Evolutionary conservation across 805 yeast genomes (phyloP).

Genomic region (Blastobotrys peoriensis): DNA sequence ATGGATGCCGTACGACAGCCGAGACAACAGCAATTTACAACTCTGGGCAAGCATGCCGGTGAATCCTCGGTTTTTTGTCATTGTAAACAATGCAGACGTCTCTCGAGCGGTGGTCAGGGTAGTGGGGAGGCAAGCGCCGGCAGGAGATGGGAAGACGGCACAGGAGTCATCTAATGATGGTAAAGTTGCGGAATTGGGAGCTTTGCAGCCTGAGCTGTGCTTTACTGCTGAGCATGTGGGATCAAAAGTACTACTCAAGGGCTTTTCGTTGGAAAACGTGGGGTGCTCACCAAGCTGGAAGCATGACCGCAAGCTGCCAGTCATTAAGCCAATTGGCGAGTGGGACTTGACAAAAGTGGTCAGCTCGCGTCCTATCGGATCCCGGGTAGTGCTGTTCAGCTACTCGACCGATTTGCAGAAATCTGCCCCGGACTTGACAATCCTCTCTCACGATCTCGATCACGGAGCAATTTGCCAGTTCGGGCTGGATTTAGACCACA

Average conservation of each 20-base stretch:
- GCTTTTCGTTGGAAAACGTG: conserved; percentile 3
- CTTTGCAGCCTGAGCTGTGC: conserved; percentile 17
- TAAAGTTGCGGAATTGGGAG: conserved; percentile 16
- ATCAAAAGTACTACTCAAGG: background rate
- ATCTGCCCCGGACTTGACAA: background rate
- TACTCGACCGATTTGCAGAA: background rate
- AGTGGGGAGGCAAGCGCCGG: no score
- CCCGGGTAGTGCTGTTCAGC: background rate
- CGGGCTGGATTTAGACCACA: conserved; percentile 28
- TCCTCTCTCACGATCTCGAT: conserved; percentile 6
- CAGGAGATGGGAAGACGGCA: no score
- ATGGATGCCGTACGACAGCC: conserved; percentile 40
- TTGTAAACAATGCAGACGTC: conserved; percentile 38
- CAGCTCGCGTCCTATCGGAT: background rate
- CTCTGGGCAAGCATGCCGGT: conserved; percentile 47
- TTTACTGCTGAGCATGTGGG: conserved; percentile 1
- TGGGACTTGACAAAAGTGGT: background rate
- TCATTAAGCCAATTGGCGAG: background rate
- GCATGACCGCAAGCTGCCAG: background rate
- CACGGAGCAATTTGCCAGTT: conserved; percentile 6
- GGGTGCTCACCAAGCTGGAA: background rate
- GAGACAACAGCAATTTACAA: conserved; percentile 20
- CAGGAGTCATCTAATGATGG: conserved; percentile 13
- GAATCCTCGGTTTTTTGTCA: conserved; percentile 30
- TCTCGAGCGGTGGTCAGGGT: conserved; percentile 22